phyloP scores from a whole-genome alignment of 495 filamentous ascomycete species.

The Aspergillus sparsus region DNA sequence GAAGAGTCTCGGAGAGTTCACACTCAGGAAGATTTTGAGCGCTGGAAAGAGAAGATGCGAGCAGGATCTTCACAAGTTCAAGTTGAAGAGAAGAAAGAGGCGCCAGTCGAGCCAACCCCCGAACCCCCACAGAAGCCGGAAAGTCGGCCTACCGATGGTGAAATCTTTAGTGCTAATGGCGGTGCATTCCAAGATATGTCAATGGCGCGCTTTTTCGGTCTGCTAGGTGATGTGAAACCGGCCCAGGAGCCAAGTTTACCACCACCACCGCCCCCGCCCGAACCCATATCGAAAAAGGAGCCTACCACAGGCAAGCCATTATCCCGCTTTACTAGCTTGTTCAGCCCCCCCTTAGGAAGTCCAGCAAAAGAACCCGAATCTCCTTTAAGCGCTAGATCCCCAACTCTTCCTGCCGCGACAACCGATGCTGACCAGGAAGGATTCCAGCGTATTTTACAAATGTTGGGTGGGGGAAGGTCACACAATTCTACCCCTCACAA shows the following conservation, averaged over 20 bases:
- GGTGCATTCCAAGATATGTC: conserved; percentile 56
- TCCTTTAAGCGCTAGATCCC: conserved; percentile 28
- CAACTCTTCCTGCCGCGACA: conserved; percentile 41
- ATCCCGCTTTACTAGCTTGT: conserved; percentile 84
- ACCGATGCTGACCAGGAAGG: conserved; percentile 80
- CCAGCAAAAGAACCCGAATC: conserved; percentile 56
- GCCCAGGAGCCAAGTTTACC: conserved; percentile 12
- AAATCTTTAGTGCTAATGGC: conserved; percentile 40
- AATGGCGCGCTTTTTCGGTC: conserved; percentile 79
- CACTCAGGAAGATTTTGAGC: conserved; percentile 90
- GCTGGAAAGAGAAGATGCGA: conserved; percentile 94
- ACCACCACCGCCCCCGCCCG: conserved; percentile 26
- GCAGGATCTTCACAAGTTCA: conserved; percentile 48
- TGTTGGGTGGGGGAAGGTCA: conserved; percentile 63
- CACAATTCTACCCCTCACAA: conserved; percentile 46
- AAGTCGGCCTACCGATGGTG: conserved; percentile 37
- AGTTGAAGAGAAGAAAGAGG: conserved; percentile 51
- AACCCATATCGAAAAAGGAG: conserved; percentile 29
- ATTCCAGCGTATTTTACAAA: conserved; percentile 83
- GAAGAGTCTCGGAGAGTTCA: conserved; percentile 65
- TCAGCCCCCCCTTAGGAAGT: conserved; percentile 64
- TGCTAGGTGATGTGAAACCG: conserved; percentile 55
- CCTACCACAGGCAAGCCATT: conserved; percentile 15
- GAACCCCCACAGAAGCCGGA: conserved; percentile 34
- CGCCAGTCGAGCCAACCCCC: conserved; percentile 29